Base-by-base conservation (phyloP, 306 rosid genomes). In the Malus orientalis region DNA sequence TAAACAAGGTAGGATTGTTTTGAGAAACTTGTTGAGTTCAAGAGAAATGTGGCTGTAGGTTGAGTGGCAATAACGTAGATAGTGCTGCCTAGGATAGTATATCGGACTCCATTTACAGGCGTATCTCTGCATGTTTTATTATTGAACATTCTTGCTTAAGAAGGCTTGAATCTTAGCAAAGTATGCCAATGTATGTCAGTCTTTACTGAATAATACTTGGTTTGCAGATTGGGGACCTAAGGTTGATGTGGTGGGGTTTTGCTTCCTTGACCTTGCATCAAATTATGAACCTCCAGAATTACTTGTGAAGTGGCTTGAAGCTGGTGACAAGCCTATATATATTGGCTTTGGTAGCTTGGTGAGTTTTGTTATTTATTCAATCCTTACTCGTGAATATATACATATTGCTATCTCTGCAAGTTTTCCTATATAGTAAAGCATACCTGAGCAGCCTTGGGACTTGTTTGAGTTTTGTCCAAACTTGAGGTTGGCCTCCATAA, bases 191-290 rank as follows among this genome's bases (percentile, higher is more conserved):
- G 16, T 53, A 49, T 73, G 47, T 42, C 25, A 36, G 38, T 69
- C n/a, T 66, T 62, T 79, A 55, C 58, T 67, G 64, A 63, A 19
- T 66, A 62, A 62, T 73, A 79, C 61, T 81, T 78, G 69, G n/a
- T 84, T 84, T 87, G 82, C 91, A 96, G 99, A 96, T 88, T 96
- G 99, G 99, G 99, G 99, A 68, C 93, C 92, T 11, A 88, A 91
- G 88, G 84, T 92, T 71, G 99, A 96, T 80, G 97, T 93, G 67
- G 99, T 96, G 38, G 99, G 99, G 70, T 96, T 96, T 88, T 93
- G 99, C 90, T 96, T 96, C 89, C 99, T 96, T 78, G 99, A 96
- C 88, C 98, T 96, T 80, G 99, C 98, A 49, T 93, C 97, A 76
- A 96, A 91, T 84, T 96, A 83, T 79, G 90, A 91, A 85, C 98